Conservation (phyloP, 108 stramenopile species). For the Cyclostephanos tholiformis region DNA sequence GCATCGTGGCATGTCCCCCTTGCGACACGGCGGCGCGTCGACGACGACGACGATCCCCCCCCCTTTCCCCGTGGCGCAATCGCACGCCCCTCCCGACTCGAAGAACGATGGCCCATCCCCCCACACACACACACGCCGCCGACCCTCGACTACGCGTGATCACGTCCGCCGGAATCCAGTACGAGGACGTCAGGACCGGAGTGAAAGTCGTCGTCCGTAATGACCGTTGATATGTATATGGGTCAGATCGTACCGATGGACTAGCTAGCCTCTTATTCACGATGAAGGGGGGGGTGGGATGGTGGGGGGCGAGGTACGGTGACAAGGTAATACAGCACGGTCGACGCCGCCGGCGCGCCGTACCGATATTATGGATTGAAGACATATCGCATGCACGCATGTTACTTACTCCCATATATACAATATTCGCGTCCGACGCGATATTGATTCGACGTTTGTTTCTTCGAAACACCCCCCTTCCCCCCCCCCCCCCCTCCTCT, state of each 20-base stretch:
- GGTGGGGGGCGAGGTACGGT: constrained; percentile 76
- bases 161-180: constrained; percentile 59
- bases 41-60: constrained; percentile 16
- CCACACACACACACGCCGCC: too few species aligned
- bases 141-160: constrained; percentile 37
- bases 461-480: not conserved
- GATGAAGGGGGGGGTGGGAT: too few species aligned
- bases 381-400: too few species aligned
- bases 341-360: constrained; percentile 55
- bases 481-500: not conserved
- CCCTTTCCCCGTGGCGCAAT: too few species aligned
- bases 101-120: too few species aligned
- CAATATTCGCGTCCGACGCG: not conserved
- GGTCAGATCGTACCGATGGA: constrained; percentile 66
- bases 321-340: constrained; percentile 64
- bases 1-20: constrained; percentile 8
- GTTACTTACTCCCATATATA: too few species aligned
- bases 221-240: not conserved
- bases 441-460: not conserved
- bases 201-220: constrained; percentile 28
- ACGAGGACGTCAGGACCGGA: constrained; percentile 71
- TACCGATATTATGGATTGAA: too few species aligned
- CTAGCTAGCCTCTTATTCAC: constrained; percentile 78
- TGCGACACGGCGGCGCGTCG: not conserved
- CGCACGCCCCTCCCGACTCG: too few species aligned